Evolutionary conservation across 768 basidiomycete species (phyloP), one percentile per base, ranked within the genome.

Genomic region (Termitomyces sp.): DNA sequence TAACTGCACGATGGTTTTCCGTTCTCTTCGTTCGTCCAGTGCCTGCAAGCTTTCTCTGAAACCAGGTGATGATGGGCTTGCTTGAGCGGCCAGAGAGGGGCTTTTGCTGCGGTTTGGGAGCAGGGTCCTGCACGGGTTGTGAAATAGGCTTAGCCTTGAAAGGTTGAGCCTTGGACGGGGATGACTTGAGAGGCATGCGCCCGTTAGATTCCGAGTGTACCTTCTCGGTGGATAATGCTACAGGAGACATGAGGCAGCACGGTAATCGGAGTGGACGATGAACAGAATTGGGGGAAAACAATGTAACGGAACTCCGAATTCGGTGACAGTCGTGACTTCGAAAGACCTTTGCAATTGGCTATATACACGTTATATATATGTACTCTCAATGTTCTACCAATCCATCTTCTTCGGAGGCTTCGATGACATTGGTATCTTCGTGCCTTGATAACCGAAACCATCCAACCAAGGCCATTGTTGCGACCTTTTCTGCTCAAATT

Each of bases 381-480:
- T 29, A 37, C 12, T 58, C 36, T 41, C 37, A n/a, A 26, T 50
- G 22, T 54, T 66, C 77, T 70, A 93, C 91, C 91, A 93, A 44
- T 93, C 91, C 69, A 82, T 88, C 72, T 82, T 84, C 67, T 77
- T 75, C 33, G 67, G 68, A 48, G 68, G 67, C 67, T 75, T 78
- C 20, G 59, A 65, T 8, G 69, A 65, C 22, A 85, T 74, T 2
- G 87, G 85, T 54, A 93, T 91, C 69, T 87, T 88, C 44, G 79
- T 82, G 47, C 86, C 88, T 68, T 86, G 80, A 74, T 94, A 97
- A 28, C 94, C 94, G 60, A 96, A 90, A 36, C 96, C 97, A 68
- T 99, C 92, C 69, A 98, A 74, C 97, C 97, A 99, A 5, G 97
- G 91, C 94, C 94, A 98, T 57, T 76, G 69, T 66, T 83, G 75